Base-by-base conservation (phyloP, 2,329 filamentous ascomycete genomes). In the Tolypocladium tropicale region DNA sequence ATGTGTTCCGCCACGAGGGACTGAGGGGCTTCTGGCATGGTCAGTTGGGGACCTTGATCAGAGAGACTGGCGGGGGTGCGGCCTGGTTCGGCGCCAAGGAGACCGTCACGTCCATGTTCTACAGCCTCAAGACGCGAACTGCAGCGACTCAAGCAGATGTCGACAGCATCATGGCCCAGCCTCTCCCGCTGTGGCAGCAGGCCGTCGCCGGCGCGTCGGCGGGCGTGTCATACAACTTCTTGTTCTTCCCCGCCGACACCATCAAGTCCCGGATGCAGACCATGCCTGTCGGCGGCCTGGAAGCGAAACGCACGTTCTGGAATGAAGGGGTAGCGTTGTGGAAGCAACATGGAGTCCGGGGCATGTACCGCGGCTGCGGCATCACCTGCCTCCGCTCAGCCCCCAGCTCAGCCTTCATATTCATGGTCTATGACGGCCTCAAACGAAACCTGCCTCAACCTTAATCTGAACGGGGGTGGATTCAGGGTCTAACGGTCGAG, bases 231-330 rank as follows among this genome's bases (percentile, higher is more conserved):
- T 99, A 99, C 75, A 99, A 99, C 70, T 97, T 97, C 68, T 75
- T 95, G 25, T 96, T 97, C 77, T 99, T 94, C 70, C 94, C 94
- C 0, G 94, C 94, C 53, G 94, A 99, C 70, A 99, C 94, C 0
- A 88, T 99, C 76, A 99, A 99, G 75, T 95, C 89, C 21, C 85
- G 93, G 52, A 96, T 99, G 86, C 94, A 99, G 74, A 99, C 94
- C 0, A 81, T 88, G 54, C 86, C 91, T 6, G 76, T 90, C 48
- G 81, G 79, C 34, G 75, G 77, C 10, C 73, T 76, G 25, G 76
- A 75, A 2, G 72, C 74, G 55, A 79, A 80, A 54, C 81, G 80
- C 46, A 86, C 84, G 0, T 97, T 99, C 66, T 81, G 79, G 74
- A 76, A 79, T 39, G 90, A 95, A 58, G 84, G 85, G 0, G 79